Conservation (phyloP, 2,329 filamentous ascomycete species). For the Chrysoporthe austroafricana region DNA sequence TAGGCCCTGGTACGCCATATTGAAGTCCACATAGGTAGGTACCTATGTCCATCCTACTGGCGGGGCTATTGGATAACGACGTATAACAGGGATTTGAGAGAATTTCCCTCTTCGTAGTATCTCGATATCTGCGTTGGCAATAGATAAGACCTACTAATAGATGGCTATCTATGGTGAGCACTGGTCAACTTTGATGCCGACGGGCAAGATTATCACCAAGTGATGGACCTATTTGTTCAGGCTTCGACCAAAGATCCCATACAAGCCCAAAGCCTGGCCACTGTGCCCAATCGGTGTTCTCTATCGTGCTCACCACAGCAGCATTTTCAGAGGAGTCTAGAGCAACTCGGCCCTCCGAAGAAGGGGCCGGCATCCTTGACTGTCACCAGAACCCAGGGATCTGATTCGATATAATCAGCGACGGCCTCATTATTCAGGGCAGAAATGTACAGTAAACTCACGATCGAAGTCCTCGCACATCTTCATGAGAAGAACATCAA, state of each 20-base stretch:
- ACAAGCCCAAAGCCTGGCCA: too few relatives aligned
- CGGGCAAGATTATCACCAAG: too few relatives aligned
- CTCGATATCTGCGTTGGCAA: too few relatives aligned
- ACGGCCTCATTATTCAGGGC: background rate
- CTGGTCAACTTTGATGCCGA: too few relatives aligned
- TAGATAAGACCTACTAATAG: too few relatives aligned
- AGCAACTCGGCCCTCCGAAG: background rate
- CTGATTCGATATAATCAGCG: background rate
- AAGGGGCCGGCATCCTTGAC: slow-evolving; percentile 12
- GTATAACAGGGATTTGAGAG: too few relatives aligned
- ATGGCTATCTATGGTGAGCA: too few relatives aligned
- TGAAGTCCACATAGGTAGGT: slow-evolving; percentile 1
- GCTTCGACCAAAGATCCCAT: background rate
- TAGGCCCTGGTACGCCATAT: slow-evolving; percentile 17
- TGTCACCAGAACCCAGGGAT: slow-evolving; percentile 18
- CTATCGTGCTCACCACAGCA: background rate
- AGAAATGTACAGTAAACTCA: background rate
- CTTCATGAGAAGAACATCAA: slow-evolving; percentile 22
- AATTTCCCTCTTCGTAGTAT: too few relatives aligned
- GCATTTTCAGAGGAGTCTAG: background rate
- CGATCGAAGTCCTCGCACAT: slow-evolving; percentile 14
- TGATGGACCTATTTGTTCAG: too few relatives aligned
- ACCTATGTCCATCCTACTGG: too few relatives aligned
- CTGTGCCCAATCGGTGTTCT: background rate
- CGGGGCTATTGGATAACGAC: too few relatives aligned